Base-by-base conservation (phyloP, 208 protist genomes). In the Crithidia thermophila region DNA sequence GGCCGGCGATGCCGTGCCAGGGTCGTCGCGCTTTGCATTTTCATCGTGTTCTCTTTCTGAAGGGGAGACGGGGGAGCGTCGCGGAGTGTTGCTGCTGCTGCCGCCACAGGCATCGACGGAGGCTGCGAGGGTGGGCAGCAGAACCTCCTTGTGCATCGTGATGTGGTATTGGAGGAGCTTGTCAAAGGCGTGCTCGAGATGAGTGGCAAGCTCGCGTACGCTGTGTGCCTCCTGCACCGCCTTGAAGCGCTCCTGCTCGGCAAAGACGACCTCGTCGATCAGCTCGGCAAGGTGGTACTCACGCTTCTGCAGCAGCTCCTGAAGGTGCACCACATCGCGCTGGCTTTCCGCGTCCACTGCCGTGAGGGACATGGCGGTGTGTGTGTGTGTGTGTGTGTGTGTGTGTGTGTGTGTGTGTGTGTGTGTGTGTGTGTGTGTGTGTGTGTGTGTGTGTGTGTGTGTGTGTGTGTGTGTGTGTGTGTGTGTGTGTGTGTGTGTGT, bases 221-320 rank as follows among this genome's bases (percentile, higher is more conserved):
- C 39, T 28, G 13, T 53, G 42, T 2, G 50, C 62, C 39, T 56
- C 71, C 52, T 65, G 45, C 42, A 71, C 49, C 9, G 86, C 67
- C 57, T 83, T 72, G n/a, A 78, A 79, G 45, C 66, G 71, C 30
- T 75, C 62, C 14, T 80, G 60, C 39, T 87, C 78, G 2, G 83
- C 84, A 57, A 82, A 82, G 31, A 90, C 75, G 9, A 93, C 81
- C 37, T 93, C 87, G 51, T 93, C 84, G 64, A 93, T 90, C 23
- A 93, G 79, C 59, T 93, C 84, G 1, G 87, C 84, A 0, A 93
- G 77, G 43, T 93, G 87, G n/a, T 81, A 72, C 71, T 93, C 82
- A 13, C 84, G 81, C 61, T 79, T 78, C 20, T 79, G 76, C 34
- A 93, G 75, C 42, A 85, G 67, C 37, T 61, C 47, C 8, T 76